Evolutionary conservation across 768 basidiomycete species (phyloP).

Genomic region (Dictyophora rubrovolvata): DNA sequence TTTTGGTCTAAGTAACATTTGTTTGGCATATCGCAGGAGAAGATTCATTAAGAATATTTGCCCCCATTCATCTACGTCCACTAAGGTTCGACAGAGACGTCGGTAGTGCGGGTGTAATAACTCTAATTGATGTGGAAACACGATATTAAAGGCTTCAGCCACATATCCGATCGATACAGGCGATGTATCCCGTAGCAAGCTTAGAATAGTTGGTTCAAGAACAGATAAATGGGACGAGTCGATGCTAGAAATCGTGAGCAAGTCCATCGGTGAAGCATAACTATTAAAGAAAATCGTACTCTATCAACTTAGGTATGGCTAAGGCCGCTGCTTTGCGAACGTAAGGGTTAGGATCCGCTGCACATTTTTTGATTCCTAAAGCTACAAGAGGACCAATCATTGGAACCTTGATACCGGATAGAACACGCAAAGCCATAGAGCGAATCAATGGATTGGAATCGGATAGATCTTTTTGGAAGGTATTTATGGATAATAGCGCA

Average conservation of each 20-base stretch:
- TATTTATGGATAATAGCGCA: conserved; percentile 92
- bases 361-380: conserved; percentile 86
- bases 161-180: conserved; percentile 85
- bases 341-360: conserved; percentile 85
- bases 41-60: conserved; percentile 74
- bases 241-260: conserved; percentile 36
- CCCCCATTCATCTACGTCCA: conserved; percentile 96
- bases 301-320: conserved; percentile 78
- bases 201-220: conserved; percentile 57
- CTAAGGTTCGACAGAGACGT: conserved; percentile 68
- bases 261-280: background rate
- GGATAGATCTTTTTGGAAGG: conserved; percentile 92
- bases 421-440: conserved; percentile 89
- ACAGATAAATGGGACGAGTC: conserved; percentile 63
- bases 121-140: conserved; percentile 83
- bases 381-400: conserved; percentile 81
- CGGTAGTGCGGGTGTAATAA: conserved; percentile 85
- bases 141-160: conserved; percentile 70
- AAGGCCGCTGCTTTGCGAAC: conserved; percentile 89
- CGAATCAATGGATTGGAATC: conserved; percentile 91
- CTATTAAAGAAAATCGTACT: conserved; percentile 31
- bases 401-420: conserved; percentile 84
- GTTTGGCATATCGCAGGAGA: conserved; percentile 70
- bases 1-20: conserved; percentile 65
- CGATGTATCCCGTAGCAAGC: conserved; percentile 61